Evolutionary conservation across 2,329 filamentous ascomycete species (phyloP).

Genomic region (Ustulina deusta): DNA sequence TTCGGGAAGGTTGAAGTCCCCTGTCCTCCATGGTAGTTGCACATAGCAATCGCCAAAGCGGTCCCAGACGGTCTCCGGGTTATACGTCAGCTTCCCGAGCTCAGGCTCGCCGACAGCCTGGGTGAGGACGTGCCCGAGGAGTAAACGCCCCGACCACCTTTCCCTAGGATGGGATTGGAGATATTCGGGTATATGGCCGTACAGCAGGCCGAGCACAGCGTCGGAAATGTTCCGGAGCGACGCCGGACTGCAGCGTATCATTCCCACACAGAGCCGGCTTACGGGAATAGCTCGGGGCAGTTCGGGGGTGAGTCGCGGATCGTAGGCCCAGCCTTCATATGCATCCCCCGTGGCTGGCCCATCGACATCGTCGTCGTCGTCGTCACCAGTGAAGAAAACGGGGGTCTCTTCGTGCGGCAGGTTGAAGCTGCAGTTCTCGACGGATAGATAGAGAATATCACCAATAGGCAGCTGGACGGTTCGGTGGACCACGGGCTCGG

Average conservation of each 20-base stretch:
- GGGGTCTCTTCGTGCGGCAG: constrained; percentile 46
- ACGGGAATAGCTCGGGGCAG: constrained; percentile 39
- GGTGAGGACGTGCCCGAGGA: constrained; percentile 34
- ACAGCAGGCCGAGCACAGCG: constrained; percentile 38
- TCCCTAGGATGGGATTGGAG: background rate
- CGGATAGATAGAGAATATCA: constrained; percentile 48
- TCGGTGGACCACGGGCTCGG: constrained; percentile 44
- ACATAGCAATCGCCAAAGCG: constrained; percentile 49
- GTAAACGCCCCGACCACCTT: constrained; percentile 8
- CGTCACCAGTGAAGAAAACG: constrained; percentile 20
- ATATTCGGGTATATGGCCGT: constrained; percentile 27
- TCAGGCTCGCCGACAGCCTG: constrained; percentile 33
- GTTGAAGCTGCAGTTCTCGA: constrained; percentile 53
- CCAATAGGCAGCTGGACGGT: constrained; percentile 43
- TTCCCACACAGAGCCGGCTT: constrained; percentile 42
- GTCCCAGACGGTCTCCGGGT: constrained; percentile 43
- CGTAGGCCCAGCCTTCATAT: constrained; percentile 48
- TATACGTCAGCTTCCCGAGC: constrained; percentile 33
- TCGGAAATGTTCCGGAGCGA: constrained; percentile 32
- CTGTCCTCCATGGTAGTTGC: constrained; percentile 37
- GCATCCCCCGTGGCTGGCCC: constrained; percentile 4
- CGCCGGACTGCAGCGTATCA: constrained; percentile 35
- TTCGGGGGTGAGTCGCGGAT: constrained; percentile 46
- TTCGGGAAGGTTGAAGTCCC: background rate
- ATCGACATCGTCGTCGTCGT: constrained; percentile 25